Conservation (phyloP, 108 stramenopile species). For the Skeletonema menzelii region DNA sequence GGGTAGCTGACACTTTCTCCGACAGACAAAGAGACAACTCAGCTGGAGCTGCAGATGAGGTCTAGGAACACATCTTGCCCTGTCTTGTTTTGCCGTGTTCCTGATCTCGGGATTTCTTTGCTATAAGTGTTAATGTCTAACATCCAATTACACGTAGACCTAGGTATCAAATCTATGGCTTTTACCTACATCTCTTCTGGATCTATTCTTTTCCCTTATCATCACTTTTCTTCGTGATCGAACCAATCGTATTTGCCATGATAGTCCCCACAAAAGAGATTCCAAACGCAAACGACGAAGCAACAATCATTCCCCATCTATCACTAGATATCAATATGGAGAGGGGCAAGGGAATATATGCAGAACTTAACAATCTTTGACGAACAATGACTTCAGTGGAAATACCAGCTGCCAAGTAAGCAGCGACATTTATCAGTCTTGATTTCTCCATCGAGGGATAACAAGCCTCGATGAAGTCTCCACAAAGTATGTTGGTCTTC, state of each 20-base stretch:
- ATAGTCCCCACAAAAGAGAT: conserved; percentile 52
- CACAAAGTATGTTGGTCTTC: conserved; percentile 70
- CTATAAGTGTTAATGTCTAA: not conserved
- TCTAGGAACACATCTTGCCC: not conserved
- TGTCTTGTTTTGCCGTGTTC: not conserved
- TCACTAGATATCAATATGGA: conserved; percentile 56
- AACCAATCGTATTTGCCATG: conserved; percentile 7
- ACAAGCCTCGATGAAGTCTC: conserved; percentile 86
- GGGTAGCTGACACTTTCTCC: too few relatives aligned
- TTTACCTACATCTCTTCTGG: too few relatives aligned
- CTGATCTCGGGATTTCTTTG: not conserved
- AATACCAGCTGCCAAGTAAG: conserved; percentile 68
- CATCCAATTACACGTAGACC: not conserved
- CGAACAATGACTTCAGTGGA: conserved; percentile 43
- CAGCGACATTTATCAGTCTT: conserved; percentile 52
- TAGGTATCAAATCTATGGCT: not conserved
- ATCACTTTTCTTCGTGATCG: not conserved
- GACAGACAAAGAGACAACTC: too few relatives aligned
- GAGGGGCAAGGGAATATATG: conserved; percentile 69
- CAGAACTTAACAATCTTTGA: conserved; percentile 39
- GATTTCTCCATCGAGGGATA: conserved; percentile 81
- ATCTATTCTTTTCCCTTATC: not conserved
- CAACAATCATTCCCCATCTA: conserved; percentile 35
- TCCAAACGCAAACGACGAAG: conserved; percentile 45
- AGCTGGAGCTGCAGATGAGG: not conserved